These are phyloP conservation scores for Verticillium nonalfalfae DNA, from an alignment of 2,329 filamentous ascomycete species.

Conservation along the genomic window DNA sequence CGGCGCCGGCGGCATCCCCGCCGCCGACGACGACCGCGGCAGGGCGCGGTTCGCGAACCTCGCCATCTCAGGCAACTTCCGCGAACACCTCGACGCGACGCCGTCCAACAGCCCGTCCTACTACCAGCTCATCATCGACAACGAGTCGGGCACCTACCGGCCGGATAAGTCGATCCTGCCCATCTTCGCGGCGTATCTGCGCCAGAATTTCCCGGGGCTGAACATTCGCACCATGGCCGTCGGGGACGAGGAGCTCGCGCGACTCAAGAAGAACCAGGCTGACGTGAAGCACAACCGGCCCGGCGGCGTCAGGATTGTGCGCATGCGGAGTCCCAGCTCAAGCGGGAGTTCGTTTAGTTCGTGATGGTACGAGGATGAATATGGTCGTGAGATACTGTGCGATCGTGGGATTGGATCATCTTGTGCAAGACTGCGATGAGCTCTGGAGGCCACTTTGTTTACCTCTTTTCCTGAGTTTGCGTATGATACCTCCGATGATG, in stretches of 20 bases:
- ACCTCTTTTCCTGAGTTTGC: too few species aligned
- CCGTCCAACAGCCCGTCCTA: constrained; percentile 37
- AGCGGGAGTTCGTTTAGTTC: constrained; percentile 15
- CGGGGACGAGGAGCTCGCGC: constrained; percentile 65
- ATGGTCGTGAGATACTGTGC: too few species aligned
- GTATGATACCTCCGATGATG: too few species aligned
- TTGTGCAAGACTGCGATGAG: too few species aligned
- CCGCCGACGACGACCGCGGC: constrained; percentile 18
- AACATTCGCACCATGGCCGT: constrained; percentile 70
- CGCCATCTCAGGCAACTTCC: constrained; percentile 19
- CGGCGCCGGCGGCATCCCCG: not conserved
- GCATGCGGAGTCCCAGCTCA: constrained; percentile 45
- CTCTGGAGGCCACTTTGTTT: too few species aligned
- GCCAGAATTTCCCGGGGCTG: constrained; percentile 69
- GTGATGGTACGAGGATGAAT: not conserved
- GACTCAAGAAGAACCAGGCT: constrained; percentile 71
- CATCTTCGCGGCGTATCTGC: constrained; percentile 62
- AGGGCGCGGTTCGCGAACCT: not conserved
- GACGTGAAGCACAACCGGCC: constrained; percentile 64
- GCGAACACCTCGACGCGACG: constrained; percentile 11
- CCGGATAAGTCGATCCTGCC: constrained; percentile 75
- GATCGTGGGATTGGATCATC: too few species aligned
- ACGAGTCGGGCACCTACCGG: constrained; percentile 89
- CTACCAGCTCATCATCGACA: constrained; percentile 91
- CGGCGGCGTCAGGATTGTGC: constrained; percentile 43